A percentile compares a stretch with the other conserved stretches of the same genome.
These are phyloP conservation scores for Pythium angustatum DNA, from an alignment of 352 stramenopile genomes.

Conservation along the genomic window DNA sequence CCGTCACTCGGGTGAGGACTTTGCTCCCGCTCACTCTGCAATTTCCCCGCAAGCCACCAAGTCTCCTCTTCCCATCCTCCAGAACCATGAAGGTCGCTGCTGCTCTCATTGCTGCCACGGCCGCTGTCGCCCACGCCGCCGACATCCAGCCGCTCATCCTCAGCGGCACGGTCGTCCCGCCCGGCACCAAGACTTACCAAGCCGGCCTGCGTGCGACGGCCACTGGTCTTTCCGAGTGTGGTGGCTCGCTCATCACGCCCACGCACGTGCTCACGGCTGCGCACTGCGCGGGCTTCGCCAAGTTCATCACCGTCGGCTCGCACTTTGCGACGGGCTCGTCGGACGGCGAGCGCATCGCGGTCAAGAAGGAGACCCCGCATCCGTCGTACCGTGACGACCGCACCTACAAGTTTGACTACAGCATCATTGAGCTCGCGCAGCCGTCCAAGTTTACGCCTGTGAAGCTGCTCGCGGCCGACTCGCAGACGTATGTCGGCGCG, in stretches of 20 bases:
- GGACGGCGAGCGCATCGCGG: conserved; percentile 39
- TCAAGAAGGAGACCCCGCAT: conserved; percentile 5
- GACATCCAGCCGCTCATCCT: conserved; percentile 41
- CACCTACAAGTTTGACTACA: conserved; percentile 34
- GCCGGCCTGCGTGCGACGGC: conserved; percentile 21
- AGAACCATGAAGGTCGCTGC: conserved; percentile 5
- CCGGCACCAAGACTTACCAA: conserved; percentile 37
- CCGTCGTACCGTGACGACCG: not conserved
- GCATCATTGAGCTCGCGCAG: conserved; percentile 36
- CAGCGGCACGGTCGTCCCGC: conserved; percentile 39
- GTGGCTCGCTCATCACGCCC: conserved; percentile 47
- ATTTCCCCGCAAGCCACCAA: conserved; percentile 13
- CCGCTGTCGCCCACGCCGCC: conserved; percentile 4
- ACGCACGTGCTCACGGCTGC: conserved; percentile 44
- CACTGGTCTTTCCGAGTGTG: conserved; percentile 24
- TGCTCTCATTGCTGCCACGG: not conserved
- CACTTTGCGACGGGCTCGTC: conserved; percentile 44
- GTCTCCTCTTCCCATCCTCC: not conserved
- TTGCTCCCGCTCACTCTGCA: conserved; percentile 3
- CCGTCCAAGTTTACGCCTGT: conserved; percentile 1
- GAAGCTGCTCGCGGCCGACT: not conserved
- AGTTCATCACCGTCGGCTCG: conserved; percentile 52
- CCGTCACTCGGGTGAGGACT: no score
- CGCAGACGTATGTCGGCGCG: not conserved
- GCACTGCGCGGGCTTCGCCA: conserved; percentile 43